phyloP scores from a whole-genome alignment of 1,139 yeast genomes.

The Saccharomyces uvarum region DNA sequence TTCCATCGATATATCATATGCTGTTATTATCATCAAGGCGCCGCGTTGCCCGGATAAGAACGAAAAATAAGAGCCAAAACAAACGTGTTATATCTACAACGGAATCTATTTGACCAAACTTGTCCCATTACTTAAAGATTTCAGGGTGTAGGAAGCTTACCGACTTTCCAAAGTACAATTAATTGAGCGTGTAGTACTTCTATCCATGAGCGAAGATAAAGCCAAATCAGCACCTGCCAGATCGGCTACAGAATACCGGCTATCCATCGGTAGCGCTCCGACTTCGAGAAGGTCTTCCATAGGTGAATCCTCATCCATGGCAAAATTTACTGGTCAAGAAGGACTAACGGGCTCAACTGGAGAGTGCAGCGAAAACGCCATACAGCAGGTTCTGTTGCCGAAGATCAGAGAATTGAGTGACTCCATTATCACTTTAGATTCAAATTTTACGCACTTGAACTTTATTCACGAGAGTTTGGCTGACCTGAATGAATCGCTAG shows the following conservation, averaged over 20 bases:
- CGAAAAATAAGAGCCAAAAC: neutral
- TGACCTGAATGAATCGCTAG: conserved; percentile 56
- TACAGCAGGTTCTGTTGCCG: conserved; percentile 25
- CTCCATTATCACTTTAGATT: conserved; percentile 41
- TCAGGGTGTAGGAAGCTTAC: neutral
- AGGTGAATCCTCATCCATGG: conserved; percentile 11
- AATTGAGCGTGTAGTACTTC: neutral
- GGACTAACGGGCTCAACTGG: conserved; percentile 5
- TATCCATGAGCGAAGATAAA: conserved; percentile 14
- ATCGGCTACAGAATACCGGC: conserved; percentile 28
- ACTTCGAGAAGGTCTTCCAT: conserved; percentile 31
- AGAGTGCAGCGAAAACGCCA: conserved; percentile 17
- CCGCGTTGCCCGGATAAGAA: neutral
- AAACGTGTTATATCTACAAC: neutral
- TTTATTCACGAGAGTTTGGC: conserved; percentile 45
- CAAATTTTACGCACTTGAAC: conserved; percentile 41
- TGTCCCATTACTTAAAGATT: neutral
- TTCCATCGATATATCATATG: neutral
- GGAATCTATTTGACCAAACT: neutral
- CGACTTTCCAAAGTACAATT: neutral
- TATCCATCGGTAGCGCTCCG: conserved; percentile 30
- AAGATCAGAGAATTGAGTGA: conserved; percentile 28
- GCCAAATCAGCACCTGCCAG: conserved; percentile 13
- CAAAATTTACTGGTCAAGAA: conserved; percentile 4
- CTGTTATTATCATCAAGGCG: too few relatives aligned